A percentile compares a stretch with the other conserved stretches of the same genome.
Conservation (phyloP, 1,139 yeast species). For the Spathaspora sp. region DNA sequence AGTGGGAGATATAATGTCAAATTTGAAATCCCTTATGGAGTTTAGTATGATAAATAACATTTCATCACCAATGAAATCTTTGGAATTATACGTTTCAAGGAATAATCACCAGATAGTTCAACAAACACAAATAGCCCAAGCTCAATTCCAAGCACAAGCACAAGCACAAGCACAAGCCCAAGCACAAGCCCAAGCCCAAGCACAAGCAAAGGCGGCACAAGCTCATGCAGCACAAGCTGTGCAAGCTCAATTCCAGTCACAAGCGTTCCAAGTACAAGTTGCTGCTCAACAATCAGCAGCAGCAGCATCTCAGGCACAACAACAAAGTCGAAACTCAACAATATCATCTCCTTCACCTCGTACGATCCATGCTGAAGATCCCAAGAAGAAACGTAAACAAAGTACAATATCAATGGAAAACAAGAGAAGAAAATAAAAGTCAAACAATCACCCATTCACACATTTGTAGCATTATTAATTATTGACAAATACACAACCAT, state of each 20-base stretch:
- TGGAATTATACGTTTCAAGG: constrained; percentile 50
- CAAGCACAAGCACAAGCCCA: constrained; percentile 8
- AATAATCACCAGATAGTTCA: constrained; percentile 21
- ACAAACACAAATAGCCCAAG: constrained; percentile 10
- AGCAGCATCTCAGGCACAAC: too few species aligned
- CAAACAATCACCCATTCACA: not conserved
- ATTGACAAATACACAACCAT: not conserved
- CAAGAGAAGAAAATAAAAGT: constrained; percentile 15
- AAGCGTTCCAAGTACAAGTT: not conserved
- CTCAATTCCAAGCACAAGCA: constrained; percentile 7
- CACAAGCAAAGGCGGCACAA: not conserved
- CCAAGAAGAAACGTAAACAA: constrained; percentile 21
- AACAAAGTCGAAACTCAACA: constrained; percentile 6
- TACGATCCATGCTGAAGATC: constrained; percentile 20
- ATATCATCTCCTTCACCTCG: constrained; percentile 23
- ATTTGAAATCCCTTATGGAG: constrained; percentile 62
- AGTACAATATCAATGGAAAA: constrained; percentile 15
- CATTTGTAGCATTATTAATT: not conserved
- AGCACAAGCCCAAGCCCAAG: not conserved
- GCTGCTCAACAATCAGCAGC: too few species aligned
- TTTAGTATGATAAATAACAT: constrained; percentile 47
- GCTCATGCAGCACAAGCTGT: constrained; percentile 7
- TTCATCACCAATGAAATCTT: constrained; percentile 57
- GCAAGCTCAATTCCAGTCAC: not conserved
- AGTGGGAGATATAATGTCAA: constrained; percentile 74